Evolutionary conservation across 2,329 filamentous ascomycete genomes (phyloP), one percentile per base, ranked within the genome.

Genomic region (Penicillium aurantiogriseum): DNA sequence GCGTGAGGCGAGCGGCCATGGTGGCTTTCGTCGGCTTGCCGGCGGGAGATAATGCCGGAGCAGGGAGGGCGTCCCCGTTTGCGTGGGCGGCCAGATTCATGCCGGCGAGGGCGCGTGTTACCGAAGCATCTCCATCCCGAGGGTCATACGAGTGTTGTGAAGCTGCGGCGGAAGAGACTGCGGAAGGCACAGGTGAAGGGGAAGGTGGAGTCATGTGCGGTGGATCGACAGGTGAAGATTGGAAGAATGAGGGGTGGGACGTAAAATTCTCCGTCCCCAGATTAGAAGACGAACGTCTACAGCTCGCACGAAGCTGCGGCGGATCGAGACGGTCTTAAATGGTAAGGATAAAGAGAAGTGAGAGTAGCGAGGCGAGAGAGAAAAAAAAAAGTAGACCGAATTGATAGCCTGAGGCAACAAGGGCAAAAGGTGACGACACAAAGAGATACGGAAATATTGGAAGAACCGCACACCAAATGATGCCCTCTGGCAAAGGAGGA

Each of bases 1-100:
- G 77, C 19, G 77, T 76, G 46, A 80, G 66, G 48, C 76, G 76
- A 61, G 72, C 67, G 48, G 77, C 71, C 77, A 79, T 79, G 27
- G 74, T 78, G 21, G 74, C 66, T 65, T 69, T 78, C 35, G 69
- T 66, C 8, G 69, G 64, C 59, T 76, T 77, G 17, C 67, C 46
- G 62, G 60, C 59, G 45, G 65, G 59, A 63, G 72, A 56, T 62
- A 67, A 23, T 33, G 60, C 59, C 42, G 62, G 51, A 35, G 64
- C 46, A 60, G 74, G 67, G 54, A 71, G 67, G 25, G 62, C 63
- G 52, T 73, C 70, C 63, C 74, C 74, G 60, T 74, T 75, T 59
- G 61, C 35, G 4, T 56, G 57, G 52, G 69, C 67, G 64, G 72
- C 72, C 61, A 77, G 67, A 62, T 74, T 74, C 65, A 76, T 74